These are phyloP conservation scores for Aspergillus sclerotioniger DNA, from an alignment of 495 filamentous ascomycete genomes.

Conservation along the genomic window DNA sequence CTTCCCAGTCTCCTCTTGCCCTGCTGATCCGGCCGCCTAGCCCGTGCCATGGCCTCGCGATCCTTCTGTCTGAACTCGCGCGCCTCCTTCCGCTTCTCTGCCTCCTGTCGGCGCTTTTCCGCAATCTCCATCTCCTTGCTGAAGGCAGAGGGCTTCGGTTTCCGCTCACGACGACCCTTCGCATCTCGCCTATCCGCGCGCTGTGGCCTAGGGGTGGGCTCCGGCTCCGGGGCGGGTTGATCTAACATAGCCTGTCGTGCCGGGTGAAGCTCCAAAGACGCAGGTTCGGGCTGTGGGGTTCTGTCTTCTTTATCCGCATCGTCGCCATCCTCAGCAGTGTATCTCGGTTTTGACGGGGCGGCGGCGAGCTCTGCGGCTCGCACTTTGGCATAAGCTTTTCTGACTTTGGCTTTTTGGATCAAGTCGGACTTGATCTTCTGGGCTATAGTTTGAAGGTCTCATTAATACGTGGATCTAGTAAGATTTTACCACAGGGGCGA, in stretches of 20 bases:
- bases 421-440: constrained; percentile 89
- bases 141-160: constrained; percentile 67
- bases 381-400: constrained; percentile 88
- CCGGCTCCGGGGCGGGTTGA: constrained; percentile 29
- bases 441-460: constrained; percentile 47
- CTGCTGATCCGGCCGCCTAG: constrained; percentile 67
- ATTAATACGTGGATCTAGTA: constrained; percentile 8
- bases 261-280: constrained; percentile 63
- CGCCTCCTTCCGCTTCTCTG: constrained; percentile 58
- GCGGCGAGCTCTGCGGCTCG: constrained; percentile 57
- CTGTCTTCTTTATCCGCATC: constrained; percentile 22
- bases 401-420: constrained; percentile 91
- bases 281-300: constrained; percentile 22
- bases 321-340: constrained; percentile 27
- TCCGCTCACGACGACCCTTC: constrained; percentile 31
- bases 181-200: constrained; percentile 15
- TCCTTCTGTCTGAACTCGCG: constrained; percentile 59
- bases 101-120: constrained; percentile 60
- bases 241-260: constrained; percentile 68
- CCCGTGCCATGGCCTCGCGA: constrained; percentile 71
- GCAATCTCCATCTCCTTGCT: constrained; percentile 72
- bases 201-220: constrained; percentile 23
- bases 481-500: neutral
- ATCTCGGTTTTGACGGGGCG: constrained; percentile 30
- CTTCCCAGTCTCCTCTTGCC: constrained; percentile 82